These are phyloP conservation scores for Areca catechu DNA, from an alignment of 176 grass and related monocot genomes.

Conservation along the genomic window DNA sequence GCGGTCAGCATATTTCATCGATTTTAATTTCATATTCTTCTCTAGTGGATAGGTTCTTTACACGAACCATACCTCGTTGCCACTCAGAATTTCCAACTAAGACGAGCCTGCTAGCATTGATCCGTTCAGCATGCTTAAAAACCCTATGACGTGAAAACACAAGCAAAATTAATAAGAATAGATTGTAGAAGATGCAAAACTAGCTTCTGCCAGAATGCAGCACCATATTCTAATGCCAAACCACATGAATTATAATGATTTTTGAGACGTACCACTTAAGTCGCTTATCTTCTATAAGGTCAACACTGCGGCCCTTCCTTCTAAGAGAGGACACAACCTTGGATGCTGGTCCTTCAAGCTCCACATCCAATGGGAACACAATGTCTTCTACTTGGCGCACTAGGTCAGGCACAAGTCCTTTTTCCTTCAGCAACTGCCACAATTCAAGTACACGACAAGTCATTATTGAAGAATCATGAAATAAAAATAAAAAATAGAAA, in stretches of 20 bases:
- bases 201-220: background rate
- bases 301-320: slow-evolving; percentile 53
- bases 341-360: slow-evolving; percentile 56
- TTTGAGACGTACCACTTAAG: slow-evolving; percentile 64
- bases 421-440: slow-evolving; percentile 71
- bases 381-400: slow-evolving; percentile 67
- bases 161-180: background rate
- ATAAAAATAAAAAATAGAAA: too few relatives aligned
- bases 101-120: slow-evolving; percentile 73
- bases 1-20: slow-evolving; percentile 40
- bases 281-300: slow-evolving; percentile 71
- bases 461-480: background rate
- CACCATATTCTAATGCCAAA: background rate
- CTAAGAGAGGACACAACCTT: slow-evolving; percentile 50
- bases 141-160: slow-evolving; percentile 45
- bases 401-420: slow-evolving; percentile 53
- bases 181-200: background rate
- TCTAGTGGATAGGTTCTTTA: slow-evolving; percentile 81
- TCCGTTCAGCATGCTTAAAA: slow-evolving; percentile 84
- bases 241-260: slow-evolving; percentile 3
- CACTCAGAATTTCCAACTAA: slow-evolving; percentile 90
- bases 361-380: slow-evolving; percentile 66
- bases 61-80: slow-evolving; percentile 69
- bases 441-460: slow-evolving; percentile 10
- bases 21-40: slow-evolving; percentile 84